Conservation (phyloP, 2,329 filamentous ascomycete species). For the Claviceps africana region DNA sequence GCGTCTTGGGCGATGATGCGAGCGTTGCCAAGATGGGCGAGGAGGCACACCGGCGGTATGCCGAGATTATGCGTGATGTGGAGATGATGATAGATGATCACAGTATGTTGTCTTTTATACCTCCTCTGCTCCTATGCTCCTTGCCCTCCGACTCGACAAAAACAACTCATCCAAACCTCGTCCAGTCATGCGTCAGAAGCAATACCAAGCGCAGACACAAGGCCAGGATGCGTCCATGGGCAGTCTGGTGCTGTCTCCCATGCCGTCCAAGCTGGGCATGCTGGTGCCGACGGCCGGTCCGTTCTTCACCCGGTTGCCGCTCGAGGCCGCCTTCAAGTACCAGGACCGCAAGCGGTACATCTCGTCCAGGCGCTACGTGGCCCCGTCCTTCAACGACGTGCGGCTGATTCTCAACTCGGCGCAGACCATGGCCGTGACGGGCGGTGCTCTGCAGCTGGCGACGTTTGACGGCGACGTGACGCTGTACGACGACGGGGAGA, state of each 20-base stretch:
- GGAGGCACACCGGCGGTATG: constrained; percentile 75
- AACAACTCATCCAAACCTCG: background rate
- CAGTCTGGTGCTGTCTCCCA: constrained; percentile 20
- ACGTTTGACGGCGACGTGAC: constrained; percentile 98
- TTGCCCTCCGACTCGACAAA: too few relatives aligned
- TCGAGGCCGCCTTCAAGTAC: constrained; percentile 82
- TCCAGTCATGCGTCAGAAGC: constrained; percentile 55
- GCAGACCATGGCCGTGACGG: constrained; percentile 81
- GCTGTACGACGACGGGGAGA: constrained; percentile 80
- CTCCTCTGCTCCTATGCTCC: too few relatives aligned
- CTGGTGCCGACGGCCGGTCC: constrained; percentile 83
- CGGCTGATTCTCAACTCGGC: constrained; percentile 87
- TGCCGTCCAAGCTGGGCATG: constrained; percentile 77
- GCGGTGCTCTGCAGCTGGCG: constrained; percentile 63
- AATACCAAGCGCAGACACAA: constrained; percentile 3
- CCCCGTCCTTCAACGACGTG: constrained; percentile 94
- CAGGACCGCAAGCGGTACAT: constrained; percentile 81
- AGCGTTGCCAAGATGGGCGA: constrained; percentile 59
- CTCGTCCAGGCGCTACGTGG: constrained; percentile 80
- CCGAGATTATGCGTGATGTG: constrained; percentile 89
- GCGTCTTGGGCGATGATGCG: constrained; percentile 59
- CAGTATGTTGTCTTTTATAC: constrained; percentile 49
- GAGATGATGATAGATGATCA: constrained; percentile 87
- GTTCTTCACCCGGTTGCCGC: constrained; percentile 79
- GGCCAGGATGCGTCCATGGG: background rate